Percentiles rank a stretch among this genome's conserved stretches.
Evolutionary conservation across 352 stramenopile species (phyloP).

Genomic region (Pythium grandisporangium): DNA sequence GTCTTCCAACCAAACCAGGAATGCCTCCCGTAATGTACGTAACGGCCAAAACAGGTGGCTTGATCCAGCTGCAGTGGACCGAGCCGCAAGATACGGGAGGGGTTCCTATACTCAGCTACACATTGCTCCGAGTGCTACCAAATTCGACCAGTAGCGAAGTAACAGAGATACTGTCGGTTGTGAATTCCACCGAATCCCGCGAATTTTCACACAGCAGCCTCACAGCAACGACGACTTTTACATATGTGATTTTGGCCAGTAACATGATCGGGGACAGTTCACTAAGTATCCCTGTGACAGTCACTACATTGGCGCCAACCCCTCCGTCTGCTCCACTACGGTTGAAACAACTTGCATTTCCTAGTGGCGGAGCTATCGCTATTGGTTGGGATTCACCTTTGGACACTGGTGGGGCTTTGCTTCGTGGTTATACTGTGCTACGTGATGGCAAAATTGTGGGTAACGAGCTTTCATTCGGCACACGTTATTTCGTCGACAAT

Average conservation of each 20-base stretch:
- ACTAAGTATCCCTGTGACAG: slow-evolving; percentile 13
- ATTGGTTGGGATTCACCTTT: slow-evolving; percentile 43
- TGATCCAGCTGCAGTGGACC: slow-evolving; percentile 15
- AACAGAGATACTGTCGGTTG: too few relatives aligned
- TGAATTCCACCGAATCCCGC: slow-evolving; percentile 13
- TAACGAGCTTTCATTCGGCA: slow-evolving; percentile 9
- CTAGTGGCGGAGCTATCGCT: slow-evolving; percentile 41
- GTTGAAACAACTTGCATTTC: slow-evolving; percentile 23
- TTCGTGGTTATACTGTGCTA: slow-evolving; percentile 42
- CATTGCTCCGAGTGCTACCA: slow-evolving; percentile 2
- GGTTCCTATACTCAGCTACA: slow-evolving; percentile 14
- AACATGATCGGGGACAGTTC: slow-evolving; percentile 25
- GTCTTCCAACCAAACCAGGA: slow-evolving; percentile 7
- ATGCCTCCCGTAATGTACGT: slow-evolving; percentile 5
- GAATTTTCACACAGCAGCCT: slow-evolving; percentile 35
- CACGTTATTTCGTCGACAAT: slow-evolving; percentile 25
- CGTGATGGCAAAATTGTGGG: slow-evolving; percentile 24
- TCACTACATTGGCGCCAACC: slow-evolving; percentile 28
- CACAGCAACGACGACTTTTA: slow-evolving; percentile 35
- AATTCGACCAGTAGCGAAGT: too few relatives aligned
- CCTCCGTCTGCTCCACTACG: slow-evolving; percentile 35
- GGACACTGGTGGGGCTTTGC: slow-evolving; percentile 39
- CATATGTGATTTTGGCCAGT: slow-evolving; percentile 26
- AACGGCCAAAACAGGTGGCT: slow-evolving; percentile 11
- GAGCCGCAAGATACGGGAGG: slow-evolving; percentile 11